Evolutionary conservation across 345 rosid species (phyloP).

Genomic region (Euphorbia tirucalli): DNA sequence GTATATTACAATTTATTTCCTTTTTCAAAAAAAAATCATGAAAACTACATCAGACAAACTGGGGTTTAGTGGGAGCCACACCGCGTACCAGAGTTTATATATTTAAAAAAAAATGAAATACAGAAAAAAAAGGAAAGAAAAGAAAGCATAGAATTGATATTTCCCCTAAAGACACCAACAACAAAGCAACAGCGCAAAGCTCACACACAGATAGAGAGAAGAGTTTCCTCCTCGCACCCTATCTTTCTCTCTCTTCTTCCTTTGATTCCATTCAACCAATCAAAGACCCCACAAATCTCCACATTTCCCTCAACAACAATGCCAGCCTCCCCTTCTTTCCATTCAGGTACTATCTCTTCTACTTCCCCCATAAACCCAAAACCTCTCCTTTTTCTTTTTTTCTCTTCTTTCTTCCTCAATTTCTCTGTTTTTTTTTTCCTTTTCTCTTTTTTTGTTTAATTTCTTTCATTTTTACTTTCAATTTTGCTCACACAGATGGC

Average conservation of each 20-base stretch:
- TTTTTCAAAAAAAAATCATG: too few species aligned
- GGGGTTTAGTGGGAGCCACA: too few species aligned
- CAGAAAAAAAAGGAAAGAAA: not conserved
- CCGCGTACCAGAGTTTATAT: too few species aligned
- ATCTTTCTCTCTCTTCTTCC: not conserved
- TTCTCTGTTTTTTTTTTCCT: too few species aligned
- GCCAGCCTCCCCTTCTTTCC: slow-evolving; percentile 75
- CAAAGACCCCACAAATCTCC: slow-evolving; percentile 35
- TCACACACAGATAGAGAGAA: not conserved
- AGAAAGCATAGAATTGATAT: not conserved
- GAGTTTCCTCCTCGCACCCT: not conserved
- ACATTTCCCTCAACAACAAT: slow-evolving; percentile 40
- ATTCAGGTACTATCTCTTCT: slow-evolving; percentile 45
- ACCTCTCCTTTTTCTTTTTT: slow-evolving; percentile 2
- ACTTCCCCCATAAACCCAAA: slow-evolving; percentile 7
- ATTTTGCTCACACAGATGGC: slow-evolving; percentile 42
- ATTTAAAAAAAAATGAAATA: too few species aligned
- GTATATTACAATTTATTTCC: too few species aligned
- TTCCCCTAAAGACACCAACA: not conserved
- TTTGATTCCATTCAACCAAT: slow-evolving; percentile 23
- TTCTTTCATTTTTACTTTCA: not conserved
- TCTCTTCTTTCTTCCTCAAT: not conserved
- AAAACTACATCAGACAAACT: too few species aligned
- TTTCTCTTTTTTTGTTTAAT: not conserved
- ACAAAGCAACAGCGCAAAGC: not conserved